Base-by-base conservation (phyloP, 257 asterid genomes). In the Solanum pinnatisectum region DNA sequence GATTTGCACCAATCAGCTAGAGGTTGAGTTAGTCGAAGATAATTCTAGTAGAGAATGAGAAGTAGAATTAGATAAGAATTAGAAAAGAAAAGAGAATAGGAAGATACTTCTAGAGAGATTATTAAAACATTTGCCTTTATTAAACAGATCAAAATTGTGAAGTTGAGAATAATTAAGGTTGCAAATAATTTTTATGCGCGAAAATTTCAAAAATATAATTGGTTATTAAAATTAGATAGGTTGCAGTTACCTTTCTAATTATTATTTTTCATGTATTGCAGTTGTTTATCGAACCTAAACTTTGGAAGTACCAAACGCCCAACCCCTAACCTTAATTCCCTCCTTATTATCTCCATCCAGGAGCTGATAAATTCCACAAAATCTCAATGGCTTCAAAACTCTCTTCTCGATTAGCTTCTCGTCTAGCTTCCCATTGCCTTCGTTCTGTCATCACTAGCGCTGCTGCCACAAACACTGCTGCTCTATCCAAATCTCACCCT, bases 361-460 rank as follows among this genome's bases (percentile, higher is more conserved):
- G 13, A 71, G 14, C 52, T 1, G 73, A 63, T n/a, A 46, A 60
- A 18, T 77, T 71, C 25, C 73, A 79, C 87, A 37, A 42, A 4
- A 42, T 78, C n/a, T 78, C 65, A 78, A 95, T 94, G 97, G 92
- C 95, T 25, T 87, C 95, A 35, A 89, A 92, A 87, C 68, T 92
- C 87, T 77, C 93, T 90, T 85, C 91, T 89, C 92, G 93, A 88
- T 87, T 88, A 23, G 76, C 87, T 77, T 84, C 91, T 39, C 90
- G 89, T 42, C 88, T 89, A 23, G 79, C 70, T 78, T 85, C 37
- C 77, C 84, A n/a, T 63, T 87, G 46, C 89, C 60, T 25, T 36
- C 84, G 12, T 23, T 79, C 90, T 88, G 84, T 90, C 89, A 25
- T 25, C 83, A 13, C 86, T 89, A 59, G 25, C 86, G 22, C 91